Percentiles rank a stretch among this genome's conserved stretches.
phyloP scores from a whole-genome alignment of 2,329 filamentous ascomycete species.

The Fusarium protoensiforme region DNA sequence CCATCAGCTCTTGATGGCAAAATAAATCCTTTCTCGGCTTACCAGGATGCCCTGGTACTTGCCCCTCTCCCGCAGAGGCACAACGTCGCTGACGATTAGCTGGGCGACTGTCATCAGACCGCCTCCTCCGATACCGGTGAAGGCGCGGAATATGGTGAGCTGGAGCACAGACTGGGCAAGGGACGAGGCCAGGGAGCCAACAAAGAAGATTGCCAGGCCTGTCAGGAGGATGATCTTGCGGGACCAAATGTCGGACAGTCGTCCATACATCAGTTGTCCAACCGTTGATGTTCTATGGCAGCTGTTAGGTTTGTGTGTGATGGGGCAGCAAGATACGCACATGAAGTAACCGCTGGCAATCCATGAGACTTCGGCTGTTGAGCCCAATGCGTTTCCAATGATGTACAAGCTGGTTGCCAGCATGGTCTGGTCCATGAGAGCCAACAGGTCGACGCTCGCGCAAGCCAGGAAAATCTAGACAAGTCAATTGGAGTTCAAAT shows the following conservation, averaged over 20 bases:
- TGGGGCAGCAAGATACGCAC: conserved; percentile 44
- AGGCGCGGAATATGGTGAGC: conserved; percentile 54
- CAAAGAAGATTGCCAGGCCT: conserved; percentile 55
- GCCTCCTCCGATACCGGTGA: conserved; percentile 71
- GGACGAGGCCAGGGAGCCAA: conserved; percentile 57
- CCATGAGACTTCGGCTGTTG: conserved; percentile 63
- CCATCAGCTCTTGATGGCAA: not conserved
- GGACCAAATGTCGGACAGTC: conserved; percentile 60
- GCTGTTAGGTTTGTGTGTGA: not conserved
- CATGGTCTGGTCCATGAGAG: conserved; percentile 68
- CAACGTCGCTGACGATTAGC: conserved; percentile 77
- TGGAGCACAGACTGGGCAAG: conserved; percentile 54
- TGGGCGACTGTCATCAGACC: conserved; percentile 77
- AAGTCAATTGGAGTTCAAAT: conserved; percentile 10
- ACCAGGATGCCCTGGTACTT: conserved; percentile 75
- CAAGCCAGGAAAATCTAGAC: conserved; percentile 67
- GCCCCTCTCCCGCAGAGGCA: conserved; percentile 75
- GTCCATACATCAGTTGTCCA: conserved; percentile 58
- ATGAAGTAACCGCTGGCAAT: conserved; percentile 67
- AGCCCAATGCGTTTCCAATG: conserved; percentile 61
- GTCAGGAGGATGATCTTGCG: conserved; percentile 54
- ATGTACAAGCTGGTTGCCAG: conserved; percentile 66
- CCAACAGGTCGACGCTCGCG: conserved; percentile 64
- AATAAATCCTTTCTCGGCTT: not conserved
- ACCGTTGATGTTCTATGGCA: conserved; percentile 54